Evolutionary conservation across 2,329 filamentous ascomycete genomes (phyloP).

Genomic region (Dryadomyces quercus-mongolicae): DNA sequence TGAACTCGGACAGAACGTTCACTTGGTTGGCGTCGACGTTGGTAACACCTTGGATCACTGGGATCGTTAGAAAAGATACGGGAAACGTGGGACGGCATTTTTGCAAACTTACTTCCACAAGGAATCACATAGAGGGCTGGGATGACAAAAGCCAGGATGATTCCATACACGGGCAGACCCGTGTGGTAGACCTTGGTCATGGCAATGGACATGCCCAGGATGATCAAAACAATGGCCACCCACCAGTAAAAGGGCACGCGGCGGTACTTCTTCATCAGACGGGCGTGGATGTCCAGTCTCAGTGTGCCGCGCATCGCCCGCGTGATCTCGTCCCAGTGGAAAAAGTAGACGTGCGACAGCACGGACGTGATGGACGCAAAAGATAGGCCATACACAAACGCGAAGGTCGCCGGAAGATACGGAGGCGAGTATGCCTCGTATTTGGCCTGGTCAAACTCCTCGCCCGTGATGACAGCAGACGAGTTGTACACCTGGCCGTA

Average conservation of each 20-base stretch:
- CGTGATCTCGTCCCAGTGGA: slow-evolving; percentile 46
- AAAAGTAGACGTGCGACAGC: slow-evolving; percentile 39
- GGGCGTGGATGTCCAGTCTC: slow-evolving; percentile 13
- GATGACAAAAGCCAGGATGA: slow-evolving; percentile 30
- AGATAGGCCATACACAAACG: slow-evolving; percentile 36
- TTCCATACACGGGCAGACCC: slow-evolving; percentile 29
- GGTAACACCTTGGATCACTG: slow-evolving; percentile 31
- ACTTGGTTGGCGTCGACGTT: slow-evolving; percentile 36
- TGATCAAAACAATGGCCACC: slow-evolving; percentile 18
- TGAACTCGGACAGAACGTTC: slow-evolving; percentile 34
- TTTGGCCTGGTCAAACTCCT: slow-evolving; percentile 31
- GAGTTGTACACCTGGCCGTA: slow-evolving; percentile 36
- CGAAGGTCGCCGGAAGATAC: slow-evolving; percentile 31
- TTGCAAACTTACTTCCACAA: slow-evolving; percentile 20
- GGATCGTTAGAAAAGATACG: background rate
- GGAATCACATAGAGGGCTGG: slow-evolving; percentile 33
- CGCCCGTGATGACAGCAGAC: slow-evolving; percentile 30
- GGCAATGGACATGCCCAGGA: slow-evolving; percentile 23
- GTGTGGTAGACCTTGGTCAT: slow-evolving; percentile 32
- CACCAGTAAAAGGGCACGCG: slow-evolving; percentile 34
- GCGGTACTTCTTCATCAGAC: slow-evolving; percentile 14
- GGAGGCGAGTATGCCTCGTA: slow-evolving; percentile 40
- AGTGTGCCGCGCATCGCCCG: slow-evolving; percentile 17
- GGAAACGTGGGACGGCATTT: background rate
- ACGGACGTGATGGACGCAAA: slow-evolving; percentile 36